Conservation (phyloP, 2,329 filamentous ascomycete genomes). For the Fusarium xylarioides region DNA sequence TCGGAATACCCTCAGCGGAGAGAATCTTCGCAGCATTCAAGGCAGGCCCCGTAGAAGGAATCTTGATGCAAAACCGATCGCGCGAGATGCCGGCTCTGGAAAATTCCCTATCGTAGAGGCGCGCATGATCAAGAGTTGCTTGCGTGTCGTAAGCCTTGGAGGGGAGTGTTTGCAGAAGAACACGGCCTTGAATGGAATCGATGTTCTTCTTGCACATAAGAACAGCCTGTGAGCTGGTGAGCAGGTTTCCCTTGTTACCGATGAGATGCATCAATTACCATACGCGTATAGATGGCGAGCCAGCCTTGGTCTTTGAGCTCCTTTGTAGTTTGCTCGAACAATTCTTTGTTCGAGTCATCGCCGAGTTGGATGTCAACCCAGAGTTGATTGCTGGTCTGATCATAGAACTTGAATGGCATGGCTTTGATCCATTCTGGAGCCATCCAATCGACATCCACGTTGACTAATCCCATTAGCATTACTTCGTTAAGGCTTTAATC, state of each 20-base stretch:
- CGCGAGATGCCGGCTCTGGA: conserved; percentile 54
- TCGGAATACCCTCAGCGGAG: conserved; percentile 55
- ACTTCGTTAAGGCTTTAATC: accelerated
- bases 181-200: conserved; percentile 55
- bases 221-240: conserved; percentile 47
- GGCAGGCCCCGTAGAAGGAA: conserved; percentile 58
- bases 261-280: conserved; percentile 39
- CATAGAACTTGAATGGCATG: conserved; percentile 56
- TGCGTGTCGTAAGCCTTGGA: conserved; percentile 57
- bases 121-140: conserved; percentile 56
- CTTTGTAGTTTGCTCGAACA: conserved; percentile 53
- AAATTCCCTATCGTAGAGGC: conserved; percentile 58
- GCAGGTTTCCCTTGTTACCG: accelerated
- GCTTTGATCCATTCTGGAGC: conserved; percentile 57
- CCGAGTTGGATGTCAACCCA: conserved; percentile 58
- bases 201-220: conserved; percentile 58
- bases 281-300: conserved; percentile 59
- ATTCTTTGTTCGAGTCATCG: conserved; percentile 53
- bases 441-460: conserved; percentile 63
- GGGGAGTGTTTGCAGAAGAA: conserved; percentile 58
- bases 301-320: conserved; percentile 57
- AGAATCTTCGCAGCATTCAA: conserved; percentile 56
- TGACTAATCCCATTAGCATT: conserved; percentile 46
- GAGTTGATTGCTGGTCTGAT: conserved; percentile 61
- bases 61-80: conserved; percentile 61